These are phyloP conservation scores for Neurospora sp. DNA, from an alignment of 495 filamentous ascomycete genomes.

Conservation along the genomic window DNA sequence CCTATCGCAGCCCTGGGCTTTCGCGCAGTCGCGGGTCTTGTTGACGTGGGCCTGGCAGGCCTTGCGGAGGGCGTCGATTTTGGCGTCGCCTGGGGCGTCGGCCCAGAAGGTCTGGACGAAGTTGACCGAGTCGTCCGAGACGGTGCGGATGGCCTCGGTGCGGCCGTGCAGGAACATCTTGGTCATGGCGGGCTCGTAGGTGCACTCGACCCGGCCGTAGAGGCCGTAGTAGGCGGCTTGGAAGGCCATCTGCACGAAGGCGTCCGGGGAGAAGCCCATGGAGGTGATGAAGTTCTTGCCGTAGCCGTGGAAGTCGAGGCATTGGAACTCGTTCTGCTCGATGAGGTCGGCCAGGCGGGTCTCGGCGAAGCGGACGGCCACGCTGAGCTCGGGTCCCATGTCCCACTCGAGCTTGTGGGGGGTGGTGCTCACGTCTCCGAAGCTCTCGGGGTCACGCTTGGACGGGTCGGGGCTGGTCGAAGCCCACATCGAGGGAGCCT, in stretches of 20 bases:
- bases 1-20: constrained; percentile 84
- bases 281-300: constrained; percentile 98
- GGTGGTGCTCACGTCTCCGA: constrained; percentile 88
- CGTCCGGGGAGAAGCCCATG: constrained; percentile 93
- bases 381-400: constrained; percentile 84
- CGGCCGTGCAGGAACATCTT: constrained; percentile 87
- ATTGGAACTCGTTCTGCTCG: constrained; percentile 91
- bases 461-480: constrained; percentile 84
- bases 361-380: constrained; percentile 90
- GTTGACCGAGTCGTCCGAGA: constrained; percentile 68
- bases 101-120: constrained; percentile 95
- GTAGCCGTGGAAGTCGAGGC: constrained; percentile 78
- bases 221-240: constrained; percentile 98
- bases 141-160: constrained; percentile 85
- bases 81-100: constrained; percentile 69
- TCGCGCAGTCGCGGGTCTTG: constrained; percentile 78
- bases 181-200: constrained; percentile 98
- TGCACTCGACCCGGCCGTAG: constrained; percentile 87
- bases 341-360: constrained; percentile 90
- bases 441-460: constrained; percentile 86
- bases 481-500: constrained; percentile 85
- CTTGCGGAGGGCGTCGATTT: constrained; percentile 73
- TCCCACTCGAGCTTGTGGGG: constrained; percentile 98
- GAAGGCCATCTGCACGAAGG: constrained; percentile 98
- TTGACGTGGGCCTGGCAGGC: constrained; percentile 74